Base-by-base conservation (phyloP, 2,329 filamentous ascomycete species). In the Aureobasidium musti region DNA sequence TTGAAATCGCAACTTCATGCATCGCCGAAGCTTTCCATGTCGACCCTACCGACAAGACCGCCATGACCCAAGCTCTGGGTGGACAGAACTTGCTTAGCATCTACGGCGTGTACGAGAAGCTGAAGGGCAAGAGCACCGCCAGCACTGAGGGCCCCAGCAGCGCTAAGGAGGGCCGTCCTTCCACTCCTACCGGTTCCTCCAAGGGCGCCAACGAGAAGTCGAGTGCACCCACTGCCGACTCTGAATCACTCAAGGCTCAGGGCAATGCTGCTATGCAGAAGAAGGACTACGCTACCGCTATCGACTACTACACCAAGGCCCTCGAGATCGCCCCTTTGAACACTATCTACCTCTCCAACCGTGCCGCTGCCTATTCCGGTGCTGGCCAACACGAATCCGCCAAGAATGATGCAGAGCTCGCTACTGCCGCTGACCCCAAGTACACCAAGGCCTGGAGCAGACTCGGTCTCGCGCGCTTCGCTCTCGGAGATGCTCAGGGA, bases 371-470 rank as follows among this genome's bases (percentile, higher is more conserved):
- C 6, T 91, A 96, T 84, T 92, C 89, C 33, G 94, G 92, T 26
- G 87, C 87, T 69, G 87, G 88, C 72, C 89, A 97, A 79, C 93
- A 98, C 81, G 87, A 89, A 69, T 88, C 90, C 69, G 95, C 95
- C 14, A 88, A 87, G 73, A 84, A 89, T 69, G 95, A 99, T 78
- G 95, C 95, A 54, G 94, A 98, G 81, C 86, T 95, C 70, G 95
- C 95, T 65, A 91, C 95, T 66, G 86, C 87, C 67, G 86, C 92
- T 65, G 95, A 99, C 78, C 92, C 95, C 14, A 88, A 87, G 77
- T 99, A 98, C 83, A 96, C 93, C 71, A 98, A 99, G 82, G 95
- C 92, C 19, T 99, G 95, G 95, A 95, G 91, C 72, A 87, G 95
- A 69, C 85, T 99, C 23, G 95, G 95, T 23, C 88, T 98, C 45